phyloP scores from a whole-genome alignment of 2,329 filamentous ascomycete species.

The Fusarium secorum region DNA sequence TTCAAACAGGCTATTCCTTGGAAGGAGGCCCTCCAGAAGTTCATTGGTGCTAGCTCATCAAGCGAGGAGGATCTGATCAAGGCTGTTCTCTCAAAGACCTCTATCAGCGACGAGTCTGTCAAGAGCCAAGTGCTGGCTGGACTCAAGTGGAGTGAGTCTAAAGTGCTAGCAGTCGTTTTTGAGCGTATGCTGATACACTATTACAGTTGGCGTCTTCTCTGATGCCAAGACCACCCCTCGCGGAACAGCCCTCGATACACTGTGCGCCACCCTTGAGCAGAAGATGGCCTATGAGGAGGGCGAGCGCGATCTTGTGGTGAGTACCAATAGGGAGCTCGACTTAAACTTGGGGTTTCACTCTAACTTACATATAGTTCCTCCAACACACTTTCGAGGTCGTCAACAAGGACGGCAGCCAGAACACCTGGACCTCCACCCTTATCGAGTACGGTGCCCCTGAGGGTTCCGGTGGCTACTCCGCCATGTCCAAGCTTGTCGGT shows the following conservation, averaged over 20 bases:
- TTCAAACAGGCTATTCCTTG: constrained; percentile 75
- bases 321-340: neutral
- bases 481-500: constrained; percentile 86
- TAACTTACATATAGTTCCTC: constrained; percentile 44
- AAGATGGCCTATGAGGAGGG: constrained; percentile 73
- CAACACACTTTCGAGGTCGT: constrained; percentile 69
- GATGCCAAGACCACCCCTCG: constrained; percentile 65
- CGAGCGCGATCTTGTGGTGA: constrained; percentile 67
- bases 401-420: constrained; percentile 71
- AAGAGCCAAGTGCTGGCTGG: constrained; percentile 25
- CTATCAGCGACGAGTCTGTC: constrained; percentile 32
- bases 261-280: constrained; percentile 69
- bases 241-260: constrained; percentile 73
- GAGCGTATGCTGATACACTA: neutral
- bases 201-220: constrained; percentile 33
- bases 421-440: constrained; percentile 83
- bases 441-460: constrained; percentile 81
- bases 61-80: constrained; percentile 74
- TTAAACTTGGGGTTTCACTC: neutral
- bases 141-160: constrained; percentile 24
- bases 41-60: constrained; percentile 73
- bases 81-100: constrained; percentile 75
- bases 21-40: constrained; percentile 84
- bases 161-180: neutral
- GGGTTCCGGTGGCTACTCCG: constrained; percentile 78